Evolutionary conservation across 306 rosid genomes (phyloP), one percentile per base, ranked within the genome.

Genomic region (Trifolium fragiferum): DNA sequence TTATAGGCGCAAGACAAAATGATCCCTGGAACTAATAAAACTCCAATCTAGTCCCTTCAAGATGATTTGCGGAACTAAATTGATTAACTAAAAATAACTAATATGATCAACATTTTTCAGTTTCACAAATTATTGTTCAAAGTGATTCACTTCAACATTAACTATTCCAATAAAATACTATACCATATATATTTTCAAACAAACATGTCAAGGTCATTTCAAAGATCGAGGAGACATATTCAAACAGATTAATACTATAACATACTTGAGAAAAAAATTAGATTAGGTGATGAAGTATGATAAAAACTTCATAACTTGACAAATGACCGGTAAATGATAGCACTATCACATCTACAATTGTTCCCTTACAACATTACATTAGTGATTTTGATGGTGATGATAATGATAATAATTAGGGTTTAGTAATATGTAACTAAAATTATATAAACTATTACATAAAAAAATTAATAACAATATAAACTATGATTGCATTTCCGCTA

Each of bases 251-350:
- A 16, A 38, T 12, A 3, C 16, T n/a, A 3, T 6, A 18, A 18
- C 14, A 62, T 47, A 21, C 71, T 23, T 60, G n/a, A n/a, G n/a
- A n/a, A n/a, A 16, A 44, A 73, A 60, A 21, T 41, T 9, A 40
- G 16, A 43, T 6, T n/a, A 37, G 33, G 19, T n/a, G 58, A 18
- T 59, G 25, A 74, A 62, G 25, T 63, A 14, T 63, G 63, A 20
- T 59, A 65, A 43, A 67, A 40, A 76, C 58, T 8, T 38, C 74
- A 41, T 54, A n/a, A 53, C 44, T 23, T 1, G 53, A 14, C 14
- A 4, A 49, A 10, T 63, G 62, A 40, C 20, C 58, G 9, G 21
- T 53, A 20, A 51, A 37, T 6, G 23, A 49, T 66, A 53, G 4
- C 46, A 6, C 53, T 50, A 50, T 64, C 25, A 50, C 41, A 46